phyloP scores from a whole-genome alignment of 2,329 filamentous ascomycete genomes.

The Alternaria brassicicola region DNA sequence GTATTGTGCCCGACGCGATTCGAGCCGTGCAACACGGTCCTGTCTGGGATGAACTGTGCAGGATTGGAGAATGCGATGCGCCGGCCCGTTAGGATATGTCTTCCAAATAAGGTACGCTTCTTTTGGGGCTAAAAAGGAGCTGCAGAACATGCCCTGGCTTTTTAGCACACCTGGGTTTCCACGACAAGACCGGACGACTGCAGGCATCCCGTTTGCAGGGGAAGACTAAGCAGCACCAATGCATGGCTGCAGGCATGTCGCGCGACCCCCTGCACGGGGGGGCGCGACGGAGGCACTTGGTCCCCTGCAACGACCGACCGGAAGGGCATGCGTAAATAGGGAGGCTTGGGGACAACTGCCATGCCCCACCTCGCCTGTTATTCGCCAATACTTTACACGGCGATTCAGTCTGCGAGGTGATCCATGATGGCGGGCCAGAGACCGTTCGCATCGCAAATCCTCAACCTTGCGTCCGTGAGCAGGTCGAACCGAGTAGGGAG shows the following conservation, averaged over 20 bases:
- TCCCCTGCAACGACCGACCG: slow-evolving; percentile 25
- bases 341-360: slow-evolving; percentile 20
- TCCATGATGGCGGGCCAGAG: slow-evolving; percentile 24
- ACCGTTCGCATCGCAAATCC: slow-evolving; percentile 28
- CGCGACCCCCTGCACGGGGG: slow-evolving; percentile 26
- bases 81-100: slow-evolving; percentile 13
- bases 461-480: slow-evolving; percentile 11
- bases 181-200: slow-evolving; percentile 8
- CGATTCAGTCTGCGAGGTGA: slow-evolving; percentile 6
- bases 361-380: slow-evolving; percentile 22
- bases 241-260: slow-evolving; percentile 25
- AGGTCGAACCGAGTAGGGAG: slow-evolving; percentile 10
- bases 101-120: slow-evolving; percentile 4
- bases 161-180: slow-evolving; percentile 7
- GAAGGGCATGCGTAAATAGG: slow-evolving; percentile 26
- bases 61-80: slow-evolving; percentile 10
- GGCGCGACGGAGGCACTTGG: slow-evolving; percentile 16
- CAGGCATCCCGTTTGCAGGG: slow-evolving; percentile 26
- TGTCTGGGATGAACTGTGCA: slow-evolving; percentile 17
- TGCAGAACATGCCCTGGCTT: slow-evolving; percentile 5
- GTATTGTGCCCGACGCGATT: slow-evolving; percentile 31
- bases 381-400: slow-evolving; percentile 27
- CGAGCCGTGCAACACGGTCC: slow-evolving; percentile 28
- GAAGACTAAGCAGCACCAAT: slow-evolving; percentile 21
- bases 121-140: slow-evolving; percentile 14